phyloP scores from a whole-genome alignment of 1,284 basidiomycete species.

The Sporisorium exsertum region DNA sequence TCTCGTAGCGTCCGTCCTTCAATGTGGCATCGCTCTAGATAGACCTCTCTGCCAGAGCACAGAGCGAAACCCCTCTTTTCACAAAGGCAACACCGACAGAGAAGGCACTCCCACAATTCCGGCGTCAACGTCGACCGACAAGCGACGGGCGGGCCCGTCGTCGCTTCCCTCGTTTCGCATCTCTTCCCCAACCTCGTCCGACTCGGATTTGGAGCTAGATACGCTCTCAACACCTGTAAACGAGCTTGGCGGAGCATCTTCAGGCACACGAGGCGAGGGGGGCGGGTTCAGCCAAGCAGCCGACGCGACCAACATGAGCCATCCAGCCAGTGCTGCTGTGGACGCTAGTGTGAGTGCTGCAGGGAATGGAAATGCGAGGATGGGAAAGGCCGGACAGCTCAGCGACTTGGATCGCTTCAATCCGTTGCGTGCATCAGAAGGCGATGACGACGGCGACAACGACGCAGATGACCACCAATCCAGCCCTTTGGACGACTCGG shows the following conservation, averaged over 20 bases:
- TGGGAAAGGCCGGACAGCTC: conserved; percentile 3
- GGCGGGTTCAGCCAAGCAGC: background rate
- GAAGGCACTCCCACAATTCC: conserved; percentile 14
- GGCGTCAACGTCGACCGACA: conserved; percentile 9
- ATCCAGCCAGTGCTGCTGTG: conserved; percentile 18
- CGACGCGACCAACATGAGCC: conserved; percentile 17
- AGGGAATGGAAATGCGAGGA: background rate
- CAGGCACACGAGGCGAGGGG: background rate
- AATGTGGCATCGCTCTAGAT: too few relatives aligned
- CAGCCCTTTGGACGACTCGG: conserved; percentile 31
- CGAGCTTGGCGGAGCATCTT: background rate
- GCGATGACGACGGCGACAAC: conserved; percentile 10
- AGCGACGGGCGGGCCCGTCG: conserved; percentile 26
- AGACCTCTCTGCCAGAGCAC: too few relatives aligned
- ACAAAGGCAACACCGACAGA: background rate
- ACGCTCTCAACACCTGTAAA: conserved; percentile 20
- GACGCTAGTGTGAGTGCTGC: background rate
- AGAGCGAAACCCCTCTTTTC: too few relatives aligned
- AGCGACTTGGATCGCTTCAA: conserved; percentile 34
- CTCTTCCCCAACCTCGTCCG: conserved; percentile 28
- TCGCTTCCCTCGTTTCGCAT: conserved; percentile 41
- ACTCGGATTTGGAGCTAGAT: conserved; percentile 35
- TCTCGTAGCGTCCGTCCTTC: too few relatives aligned
- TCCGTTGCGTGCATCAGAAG: conserved; percentile 8
- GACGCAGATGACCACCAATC: conserved; percentile 14